phyloP scores from a whole-genome alignment of 495 filamentous ascomycete species.

The Trichocladium uniseriatum region DNA sequence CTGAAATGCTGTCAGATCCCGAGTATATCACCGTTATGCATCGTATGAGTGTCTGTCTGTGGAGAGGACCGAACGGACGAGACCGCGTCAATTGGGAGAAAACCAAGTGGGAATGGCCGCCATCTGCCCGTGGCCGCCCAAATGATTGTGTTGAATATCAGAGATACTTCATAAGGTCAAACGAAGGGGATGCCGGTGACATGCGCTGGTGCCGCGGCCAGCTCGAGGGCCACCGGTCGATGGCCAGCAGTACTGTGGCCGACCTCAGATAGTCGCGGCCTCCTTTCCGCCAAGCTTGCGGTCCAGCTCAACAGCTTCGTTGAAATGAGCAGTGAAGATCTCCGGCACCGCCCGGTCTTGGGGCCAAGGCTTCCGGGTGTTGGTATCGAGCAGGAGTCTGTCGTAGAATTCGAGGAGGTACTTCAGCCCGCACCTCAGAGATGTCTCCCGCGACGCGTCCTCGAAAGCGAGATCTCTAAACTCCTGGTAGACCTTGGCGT shows the following conservation, averaged over 20 bases:
- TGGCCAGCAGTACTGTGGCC: neutral
- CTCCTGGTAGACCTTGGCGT: conserved; percentile 69
- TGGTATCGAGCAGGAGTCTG: conserved; percentile 17
- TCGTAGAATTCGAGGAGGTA: conserved; percentile 23
- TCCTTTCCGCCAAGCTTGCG: conserved; percentile 4
- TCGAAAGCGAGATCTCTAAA: conserved; percentile 63
- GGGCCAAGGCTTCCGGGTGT: conserved; percentile 24
- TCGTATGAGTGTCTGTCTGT: neutral
- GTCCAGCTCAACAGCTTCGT: conserved; percentile 17
- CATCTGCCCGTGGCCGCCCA: neutral
- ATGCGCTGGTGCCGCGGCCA: neutral
- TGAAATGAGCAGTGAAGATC: conserved; percentile 21
- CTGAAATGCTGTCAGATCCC: neutral
- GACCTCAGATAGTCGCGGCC: neutral
- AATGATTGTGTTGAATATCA: neutral
- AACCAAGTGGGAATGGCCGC: neutral
- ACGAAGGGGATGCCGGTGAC: neutral
- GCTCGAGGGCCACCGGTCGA: neutral
- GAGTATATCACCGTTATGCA: neutral
- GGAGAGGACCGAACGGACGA: neutral
- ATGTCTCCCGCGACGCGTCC: conserved; percentile 40
- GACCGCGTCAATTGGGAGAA: neutral
- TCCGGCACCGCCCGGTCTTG: conserved; percentile 18
- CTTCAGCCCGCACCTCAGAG: conserved; percentile 17
- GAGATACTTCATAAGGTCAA: neutral